phyloP scores from a whole-genome alignment of 371 early-diverging fungal species.

The Saksenaea oblongispora region DNA sequence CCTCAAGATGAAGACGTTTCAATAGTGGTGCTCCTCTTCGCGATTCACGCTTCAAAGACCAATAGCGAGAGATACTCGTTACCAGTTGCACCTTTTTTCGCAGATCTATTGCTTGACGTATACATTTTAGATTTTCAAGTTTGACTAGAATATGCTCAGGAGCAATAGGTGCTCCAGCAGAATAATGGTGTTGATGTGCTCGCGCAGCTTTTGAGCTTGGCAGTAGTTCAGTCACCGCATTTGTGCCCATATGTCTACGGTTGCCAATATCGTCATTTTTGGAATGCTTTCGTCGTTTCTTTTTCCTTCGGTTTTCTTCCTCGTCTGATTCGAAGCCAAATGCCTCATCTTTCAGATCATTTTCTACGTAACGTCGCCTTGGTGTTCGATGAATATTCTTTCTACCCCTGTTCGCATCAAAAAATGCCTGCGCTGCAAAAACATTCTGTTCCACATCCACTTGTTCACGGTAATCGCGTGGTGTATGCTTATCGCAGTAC shows the following conservation, averaged over 20 bases:
- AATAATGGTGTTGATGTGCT: slow-evolving; percentile 62
- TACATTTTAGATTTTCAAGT: slow-evolving; percentile 51
- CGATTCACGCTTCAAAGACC: slow-evolving; percentile 90
- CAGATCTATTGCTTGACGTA: slow-evolving; percentile 39
- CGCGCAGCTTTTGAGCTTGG: slow-evolving; percentile 60
- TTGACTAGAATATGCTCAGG: slow-evolving; percentile 69
- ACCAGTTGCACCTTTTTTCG: slow-evolving; percentile 62
- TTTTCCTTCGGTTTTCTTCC: slow-evolving; percentile 18
- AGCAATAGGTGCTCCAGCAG: slow-evolving; percentile 65
- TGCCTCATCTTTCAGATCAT: slow-evolving; percentile 34
- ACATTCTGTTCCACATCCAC: slow-evolving; percentile 50
- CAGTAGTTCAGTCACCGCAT: slow-evolving; percentile 34
- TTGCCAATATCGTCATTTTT: slow-evolving; percentile 5
- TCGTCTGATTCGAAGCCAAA: slow-evolving; percentile 19
- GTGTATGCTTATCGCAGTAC: slow-evolving; percentile 86
- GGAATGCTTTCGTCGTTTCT: slow-evolving; percentile 9
- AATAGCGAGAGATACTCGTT: slow-evolving; percentile 79
- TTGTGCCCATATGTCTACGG: not conserved
- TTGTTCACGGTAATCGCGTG: slow-evolving; percentile 66
- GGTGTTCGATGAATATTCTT: slow-evolving; percentile 17
- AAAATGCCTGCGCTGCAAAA: slow-evolving; percentile 37
- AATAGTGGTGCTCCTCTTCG: slow-evolving; percentile 90
- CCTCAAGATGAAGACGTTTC: slow-evolving; percentile 94
- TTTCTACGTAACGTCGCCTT: slow-evolving; percentile 36
- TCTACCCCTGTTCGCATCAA: slow-evolving; percentile 18